These are phyloP conservation scores for Paramecium biaurelia DNA, from an alignment of 73 alveolate species.

Conservation along the genomic window DNA sequence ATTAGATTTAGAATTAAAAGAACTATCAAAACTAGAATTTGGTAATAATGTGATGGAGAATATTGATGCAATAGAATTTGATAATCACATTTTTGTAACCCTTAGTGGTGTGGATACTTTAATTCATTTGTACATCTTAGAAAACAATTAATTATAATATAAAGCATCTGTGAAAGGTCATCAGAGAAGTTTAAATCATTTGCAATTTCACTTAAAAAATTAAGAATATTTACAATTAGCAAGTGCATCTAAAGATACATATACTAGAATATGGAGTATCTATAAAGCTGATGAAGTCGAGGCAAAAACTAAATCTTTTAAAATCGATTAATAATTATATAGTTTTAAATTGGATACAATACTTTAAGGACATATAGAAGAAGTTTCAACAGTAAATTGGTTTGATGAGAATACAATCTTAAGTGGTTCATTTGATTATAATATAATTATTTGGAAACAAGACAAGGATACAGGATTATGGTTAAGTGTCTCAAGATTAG, in stretches of 20 bases:
- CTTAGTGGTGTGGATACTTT: conserved; percentile 60
- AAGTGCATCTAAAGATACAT: conserved; percentile 59
- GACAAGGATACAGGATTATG: conserved; percentile 11
- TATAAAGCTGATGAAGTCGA: background rate
- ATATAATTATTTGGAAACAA: background rate
- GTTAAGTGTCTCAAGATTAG: conserved; percentile 11
- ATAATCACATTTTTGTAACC: background rate
- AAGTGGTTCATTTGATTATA: conserved; percentile 57
- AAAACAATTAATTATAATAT: background rate
- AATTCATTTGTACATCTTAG: conserved; percentile 38
- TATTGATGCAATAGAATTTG: conserved; percentile 21
- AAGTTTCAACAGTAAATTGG: conserved; percentile 71
- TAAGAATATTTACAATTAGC: background rate
- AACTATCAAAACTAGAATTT: background rate
- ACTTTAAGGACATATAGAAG: conserved; percentile 84
- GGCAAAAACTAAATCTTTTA: conserved; percentile 36
- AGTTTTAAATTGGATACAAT: conserved; percentile 86
- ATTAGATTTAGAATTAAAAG: background rate
- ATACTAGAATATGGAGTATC: conserved; percentile 51
- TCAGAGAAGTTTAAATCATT: conserved; percentile 27
- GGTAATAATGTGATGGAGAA: conserved; percentile 45
- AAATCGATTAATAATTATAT: conserved; percentile 66
- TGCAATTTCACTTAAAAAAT: background rate
- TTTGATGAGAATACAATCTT: conserved; percentile 62
- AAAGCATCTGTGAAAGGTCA: conserved; percentile 55